A percentile compares a stretch with the other conserved stretches of the same genome.
Evolutionary conservation across 2,329 filamentous ascomycete genomes (phyloP).

Genomic region (Aspergillus puulaauensis): DNA sequence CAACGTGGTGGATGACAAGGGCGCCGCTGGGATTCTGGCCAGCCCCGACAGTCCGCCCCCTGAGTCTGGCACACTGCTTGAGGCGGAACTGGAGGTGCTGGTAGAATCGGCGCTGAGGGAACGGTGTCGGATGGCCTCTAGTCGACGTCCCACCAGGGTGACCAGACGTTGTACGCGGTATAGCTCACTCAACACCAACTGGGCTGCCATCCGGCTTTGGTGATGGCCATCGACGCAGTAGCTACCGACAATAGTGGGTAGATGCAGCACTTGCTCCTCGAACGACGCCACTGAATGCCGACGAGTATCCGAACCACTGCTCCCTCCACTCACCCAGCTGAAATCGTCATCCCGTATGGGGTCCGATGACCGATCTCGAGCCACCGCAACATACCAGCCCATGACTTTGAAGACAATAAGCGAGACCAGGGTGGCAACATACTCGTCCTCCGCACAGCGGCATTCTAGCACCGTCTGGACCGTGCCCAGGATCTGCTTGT

Average conservation of each 20-base stretch:
- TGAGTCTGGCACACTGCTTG: neutral
- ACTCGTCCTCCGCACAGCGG: neutral
- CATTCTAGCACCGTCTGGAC: neutral
- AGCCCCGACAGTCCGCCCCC: neutral
- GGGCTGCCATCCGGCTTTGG: constrained; percentile 4
- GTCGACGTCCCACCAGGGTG: neutral
- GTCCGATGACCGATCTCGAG: neutral
- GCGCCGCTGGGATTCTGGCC: neutral
- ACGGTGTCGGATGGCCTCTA: neutral
- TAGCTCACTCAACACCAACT: constrained; percentile 4
- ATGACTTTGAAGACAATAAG: neutral
- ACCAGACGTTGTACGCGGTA: constrained; percentile 5
- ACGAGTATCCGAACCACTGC: neutral
- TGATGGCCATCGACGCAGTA: neutral
- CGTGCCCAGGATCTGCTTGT: neutral
- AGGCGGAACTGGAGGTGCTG: neutral
- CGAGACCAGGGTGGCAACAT: neutral
- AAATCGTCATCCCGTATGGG: neutral
- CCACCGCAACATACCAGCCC: constrained; percentile 1
- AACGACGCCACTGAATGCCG: neutral
- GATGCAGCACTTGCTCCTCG: constrained; percentile 1
- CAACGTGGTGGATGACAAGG: neutral
- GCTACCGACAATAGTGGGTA: neutral
- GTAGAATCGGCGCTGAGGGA: neutral
- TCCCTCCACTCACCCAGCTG: neutral